Evolutionary conservation across 73 alveolate genomes (phyloP), one percentile per base, ranked within the genome.

Genomic region (Symbiodinium natans): DNA sequence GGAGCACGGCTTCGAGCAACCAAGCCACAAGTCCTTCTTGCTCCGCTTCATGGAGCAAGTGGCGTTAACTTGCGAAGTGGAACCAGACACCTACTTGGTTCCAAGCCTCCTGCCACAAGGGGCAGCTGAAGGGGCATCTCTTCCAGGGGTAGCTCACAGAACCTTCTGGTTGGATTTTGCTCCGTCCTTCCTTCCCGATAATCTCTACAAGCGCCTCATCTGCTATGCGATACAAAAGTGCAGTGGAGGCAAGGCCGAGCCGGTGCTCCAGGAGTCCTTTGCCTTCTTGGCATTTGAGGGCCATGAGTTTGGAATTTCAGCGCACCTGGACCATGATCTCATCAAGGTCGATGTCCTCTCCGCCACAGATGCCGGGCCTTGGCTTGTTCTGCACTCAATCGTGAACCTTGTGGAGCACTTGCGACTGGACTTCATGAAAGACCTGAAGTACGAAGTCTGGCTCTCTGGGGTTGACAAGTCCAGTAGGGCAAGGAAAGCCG

Each of bases 221-320:
- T 88, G 95, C 95, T 88, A 88, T 68, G 95, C 95, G 25, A 86
- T 88, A 42, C 95, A 88, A 73, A 88, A 88, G 48, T 88, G 86
- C 74, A 63, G 73, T 34, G 21, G 84, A 34, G 48, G 42, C 21
- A 27, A 23, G 34, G 42, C 42, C 23, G 82, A 48, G 40, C 46
- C 74, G 41, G 21, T 34, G 8, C 86, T 88, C 5, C 42, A 25
- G 25, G 95, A 82, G 41, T 63, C 95, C 29, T 56, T 56, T 27
- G 95, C 86, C 13, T 68, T 59, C 46, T 1, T 88, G 74, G 38
- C 95, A 33, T 88, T 88, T 36, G 95, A 88, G 36, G 95, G 95
- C 31, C 84, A 87, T 87, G 41, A 34, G 33, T 54, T 41, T 46
- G 92, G 68, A 29, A 27, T 83, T 29, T 15, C 71, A 41, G 56